These are phyloP conservation scores for Alternaria novae-zelandiae DNA, from an alignment of 2,329 filamentous ascomycete species.

Conservation along the genomic window DNA sequence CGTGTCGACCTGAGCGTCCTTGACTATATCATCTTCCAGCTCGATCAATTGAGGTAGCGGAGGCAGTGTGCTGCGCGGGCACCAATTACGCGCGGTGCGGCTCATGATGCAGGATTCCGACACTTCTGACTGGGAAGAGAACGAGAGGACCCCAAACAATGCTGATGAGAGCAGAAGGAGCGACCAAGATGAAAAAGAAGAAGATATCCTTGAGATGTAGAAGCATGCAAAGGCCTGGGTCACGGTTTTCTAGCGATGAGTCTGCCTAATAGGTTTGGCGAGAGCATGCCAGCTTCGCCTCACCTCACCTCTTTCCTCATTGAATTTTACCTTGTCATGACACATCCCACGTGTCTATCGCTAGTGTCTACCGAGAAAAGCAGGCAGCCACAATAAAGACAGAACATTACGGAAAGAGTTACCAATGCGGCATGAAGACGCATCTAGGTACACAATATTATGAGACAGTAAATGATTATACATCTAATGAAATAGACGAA, in stretches of 20 bases:
- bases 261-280: not conserved
- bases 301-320: not conserved
- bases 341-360: not conserved
- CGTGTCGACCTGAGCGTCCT: not conserved
- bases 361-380: not conserved
- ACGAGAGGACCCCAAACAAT: not conserved
- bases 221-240: not conserved
- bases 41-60: not conserved
- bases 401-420: not conserved
- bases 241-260: not conserved
- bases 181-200: not conserved
- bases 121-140: not conserved
- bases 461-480: not conserved
- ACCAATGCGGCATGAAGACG: not conserved
- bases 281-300: not conserved
- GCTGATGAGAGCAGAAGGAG: not conserved
- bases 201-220: not conserved
- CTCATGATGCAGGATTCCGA: slow-evolving; percentile 4
- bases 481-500: not conserved
- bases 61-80: slow-evolving; percentile 1
- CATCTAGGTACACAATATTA: not conserved
- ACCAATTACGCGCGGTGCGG: slow-evolving; percentile 1
- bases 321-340: not conserved
- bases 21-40: not conserved
- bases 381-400: not conserved